These are phyloP conservation scores for Trametes meyenii DNA, from an alignment of 768 basidiomycete species.

Conservation along the genomic window DNA sequence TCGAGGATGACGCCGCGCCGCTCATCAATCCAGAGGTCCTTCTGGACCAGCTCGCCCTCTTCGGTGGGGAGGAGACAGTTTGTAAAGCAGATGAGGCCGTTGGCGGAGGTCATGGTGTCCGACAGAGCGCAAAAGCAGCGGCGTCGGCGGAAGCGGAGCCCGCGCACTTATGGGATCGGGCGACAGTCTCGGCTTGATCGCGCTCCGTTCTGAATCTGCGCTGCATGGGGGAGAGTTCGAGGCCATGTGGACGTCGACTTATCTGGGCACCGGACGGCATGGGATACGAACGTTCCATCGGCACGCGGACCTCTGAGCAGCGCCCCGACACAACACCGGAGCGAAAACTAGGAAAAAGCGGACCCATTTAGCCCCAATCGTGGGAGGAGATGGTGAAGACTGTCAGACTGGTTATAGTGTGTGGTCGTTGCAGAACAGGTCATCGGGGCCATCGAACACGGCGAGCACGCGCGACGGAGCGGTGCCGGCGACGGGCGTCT, in stretches of 20 bases:
- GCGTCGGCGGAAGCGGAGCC: background rate
- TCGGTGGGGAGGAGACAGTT: slow-evolving; percentile 82
- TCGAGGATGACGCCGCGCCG: slow-evolving; percentile 72
- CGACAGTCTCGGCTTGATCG: slow-evolving; percentile 1
- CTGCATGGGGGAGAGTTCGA: slow-evolving; percentile 14
- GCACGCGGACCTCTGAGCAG: background rate
- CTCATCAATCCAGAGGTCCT: slow-evolving; percentile 84
- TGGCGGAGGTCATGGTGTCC: slow-evolving; percentile 43
- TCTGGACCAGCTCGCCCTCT: slow-evolving; percentile 72
- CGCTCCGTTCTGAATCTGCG: background rate
- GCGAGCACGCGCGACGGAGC: too few species aligned
- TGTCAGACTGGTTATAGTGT: too few species aligned
- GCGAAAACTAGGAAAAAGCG: too few species aligned
- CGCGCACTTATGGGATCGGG: background rate
- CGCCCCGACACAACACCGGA: too few species aligned
- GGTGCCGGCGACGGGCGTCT: too few species aligned
- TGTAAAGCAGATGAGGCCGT: slow-evolving; percentile 83
- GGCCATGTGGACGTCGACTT: slow-evolving; percentile 20
- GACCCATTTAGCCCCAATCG: too few species aligned
- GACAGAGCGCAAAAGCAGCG: background rate
- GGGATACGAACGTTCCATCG: slow-evolving; percentile 20
- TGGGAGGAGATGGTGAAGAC: too few species aligned
- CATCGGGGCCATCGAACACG: too few species aligned
- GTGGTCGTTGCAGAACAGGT: too few species aligned
- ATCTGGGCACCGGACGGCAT: slow-evolving; percentile 13